Conservation (phyloP, 2,329 filamentous ascomycete species). For the Plenodomus biglobosus region DNA sequence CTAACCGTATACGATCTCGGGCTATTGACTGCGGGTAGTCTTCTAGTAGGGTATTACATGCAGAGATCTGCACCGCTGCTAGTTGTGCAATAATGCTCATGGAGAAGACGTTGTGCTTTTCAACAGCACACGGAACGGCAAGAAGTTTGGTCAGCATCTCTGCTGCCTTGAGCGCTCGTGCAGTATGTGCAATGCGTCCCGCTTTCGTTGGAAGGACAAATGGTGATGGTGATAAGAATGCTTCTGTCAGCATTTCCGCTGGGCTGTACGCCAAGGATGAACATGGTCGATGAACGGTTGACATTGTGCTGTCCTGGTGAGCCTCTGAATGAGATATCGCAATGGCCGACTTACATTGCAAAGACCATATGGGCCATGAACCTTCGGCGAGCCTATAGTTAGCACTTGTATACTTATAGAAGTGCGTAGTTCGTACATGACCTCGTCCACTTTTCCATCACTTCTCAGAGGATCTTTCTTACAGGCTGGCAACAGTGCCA, state of each 20-base stretch:
- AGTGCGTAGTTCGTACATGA: slow-evolving; percentile 56
- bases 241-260: slow-evolving; percentile 48
- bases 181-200: slow-evolving; percentile 62
- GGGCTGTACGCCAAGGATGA: slow-evolving; percentile 37
- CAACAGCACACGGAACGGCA: slow-evolving; percentile 69
- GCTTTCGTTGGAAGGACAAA: slow-evolving; percentile 50
- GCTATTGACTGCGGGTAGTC: slow-evolving; percentile 64
- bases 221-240: slow-evolving; percentile 60
- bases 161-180: slow-evolving; percentile 76
- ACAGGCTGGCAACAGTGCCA: slow-evolving; percentile 70
- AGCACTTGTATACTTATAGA: background rate
- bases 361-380: slow-evolving; percentile 84
- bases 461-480: slow-evolving; percentile 70
- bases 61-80: slow-evolving; percentile 55
- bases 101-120: slow-evolving; percentile 61
- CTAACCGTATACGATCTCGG: slow-evolving; percentile 74
- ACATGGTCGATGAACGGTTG: slow-evolving; percentile 47
- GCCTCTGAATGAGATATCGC: background rate
- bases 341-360: slow-evolving; percentile 42
- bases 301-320: slow-evolving; percentile 22
- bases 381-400: background rate
- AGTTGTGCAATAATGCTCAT: slow-evolving; percentile 34
- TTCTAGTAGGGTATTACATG: slow-evolving; percentile 56
- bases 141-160: slow-evolving; percentile 74
- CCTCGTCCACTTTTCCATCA: slow-evolving; percentile 74